Evolutionary conservation across 345 rosid species (phyloP), one percentile per base, ranked within the genome.

Genomic region (Gossypium raimondii): DNA sequence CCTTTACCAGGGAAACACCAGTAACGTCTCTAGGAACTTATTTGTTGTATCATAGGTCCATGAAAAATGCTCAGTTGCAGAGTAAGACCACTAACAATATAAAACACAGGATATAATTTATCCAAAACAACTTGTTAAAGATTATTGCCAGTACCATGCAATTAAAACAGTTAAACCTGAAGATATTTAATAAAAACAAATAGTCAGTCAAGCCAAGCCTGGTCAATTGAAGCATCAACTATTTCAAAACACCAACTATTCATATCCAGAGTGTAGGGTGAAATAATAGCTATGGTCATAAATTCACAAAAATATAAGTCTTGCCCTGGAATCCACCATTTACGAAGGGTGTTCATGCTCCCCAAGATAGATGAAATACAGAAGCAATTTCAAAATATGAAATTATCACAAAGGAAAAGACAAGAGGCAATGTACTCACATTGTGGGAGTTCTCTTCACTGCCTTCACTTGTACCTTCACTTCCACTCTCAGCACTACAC

Each of bases 381-480:
- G 20, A 43, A 65, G 44, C 51, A 47, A 47, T 56, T 64, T 64
- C 50, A 41, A 64, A 38, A 64, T 64, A 41, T 34, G 41, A 34
- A 34, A n/a, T 41, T 70, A 66, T 24, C 11, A 27, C 52, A 66
- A 13, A 65, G 13, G 58, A 65, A 56, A 1, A 61, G 52, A 16
- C 50, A 77, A 55, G 59, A 44, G 67, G 58, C 67, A 63, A 11
- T 0, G 72, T 38, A 80, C 97, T 89, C 84, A 94, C 98, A 70
- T 84, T 89, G 76, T 91, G 98, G 73, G 98, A 93, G 83, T 89
- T 86, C 27, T 85, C 95, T 78, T 93, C 98, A 72, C 98, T 93
- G 80, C 97, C 97, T 87, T 91, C 98, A 84, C 98, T 94, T 70
- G 97, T 84, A 78, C 94, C 98, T 82, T 90, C 98, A 81, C 97